Evolutionary conservation across 768 basidiomycete species (phyloP).

Genomic region (Hydnum rufescens): DNA sequence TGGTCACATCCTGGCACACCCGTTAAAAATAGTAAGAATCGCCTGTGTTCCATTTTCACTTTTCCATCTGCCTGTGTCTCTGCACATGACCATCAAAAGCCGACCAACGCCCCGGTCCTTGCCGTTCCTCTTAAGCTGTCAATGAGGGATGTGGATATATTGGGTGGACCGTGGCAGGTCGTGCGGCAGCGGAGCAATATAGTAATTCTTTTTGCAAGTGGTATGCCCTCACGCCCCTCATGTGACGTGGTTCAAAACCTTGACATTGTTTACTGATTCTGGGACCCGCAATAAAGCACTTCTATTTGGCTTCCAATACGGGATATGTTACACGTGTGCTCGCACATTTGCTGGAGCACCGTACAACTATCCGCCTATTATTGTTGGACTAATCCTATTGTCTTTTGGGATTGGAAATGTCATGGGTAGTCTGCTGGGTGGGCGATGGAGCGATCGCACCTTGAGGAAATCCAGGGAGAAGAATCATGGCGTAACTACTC

Average conservation of each 20-base stretch:
- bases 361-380: conserved; percentile 49
- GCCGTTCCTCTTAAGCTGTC: conserved; percentile 29
- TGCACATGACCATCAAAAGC: too few relatives aligned
- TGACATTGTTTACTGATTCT: background rate
- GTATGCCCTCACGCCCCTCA: conserved; percentile 20
- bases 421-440: conserved; percentile 35
- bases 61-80: too few relatives aligned
- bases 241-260: background rate
- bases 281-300: conserved; percentile 30
- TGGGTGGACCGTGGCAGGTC: conserved; percentile 39
- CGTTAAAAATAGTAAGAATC: too few relatives aligned
- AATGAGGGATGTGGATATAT: conserved; percentile 54
- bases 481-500: conserved; percentile 7
- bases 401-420: conserved; percentile 45
- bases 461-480: conserved; percentile 44
- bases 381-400: conserved; percentile 59
- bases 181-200: conserved; percentile 47
- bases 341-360: conserved; percentile 37
- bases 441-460: conserved; percentile 37
- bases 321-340: conserved; percentile 53
- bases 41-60: too few relatives aligned
- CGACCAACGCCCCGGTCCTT: too few relatives aligned
- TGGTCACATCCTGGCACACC: too few relatives aligned
- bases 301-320: conserved; percentile 55
- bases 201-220: conserved; percentile 41